phyloP scores from a whole-genome alignment of 257 asterid genomes.

The Nicotiana sylvestris region DNA sequence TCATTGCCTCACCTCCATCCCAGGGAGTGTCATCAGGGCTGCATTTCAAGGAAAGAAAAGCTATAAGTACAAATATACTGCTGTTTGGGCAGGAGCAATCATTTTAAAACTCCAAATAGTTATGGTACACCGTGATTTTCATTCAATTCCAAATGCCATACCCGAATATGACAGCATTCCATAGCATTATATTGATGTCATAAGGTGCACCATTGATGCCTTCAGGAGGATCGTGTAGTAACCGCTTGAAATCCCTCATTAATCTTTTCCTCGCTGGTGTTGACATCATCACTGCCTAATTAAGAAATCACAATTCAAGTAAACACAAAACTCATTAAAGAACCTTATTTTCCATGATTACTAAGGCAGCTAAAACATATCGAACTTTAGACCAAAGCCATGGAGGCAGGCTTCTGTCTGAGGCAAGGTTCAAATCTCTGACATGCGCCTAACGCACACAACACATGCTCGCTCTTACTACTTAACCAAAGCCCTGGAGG shows the following conservation, averaged over 20 bases:
- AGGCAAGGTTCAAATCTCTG: too few relatives aligned
- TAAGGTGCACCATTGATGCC: conserved; percentile 85
- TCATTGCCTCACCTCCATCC: conserved; percentile 76
- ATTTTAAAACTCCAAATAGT: not conserved
- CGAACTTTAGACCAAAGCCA: too few relatives aligned
- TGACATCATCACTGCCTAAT: conserved; percentile 46
- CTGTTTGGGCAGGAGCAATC: not conserved
- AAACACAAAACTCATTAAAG: not conserved
- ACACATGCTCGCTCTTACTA: too few relatives aligned
- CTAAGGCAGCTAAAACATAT: not conserved
- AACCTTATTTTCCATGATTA: not conserved
- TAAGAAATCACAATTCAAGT: not conserved
- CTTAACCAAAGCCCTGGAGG: too few relatives aligned
- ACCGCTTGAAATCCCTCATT: conserved; percentile 87
- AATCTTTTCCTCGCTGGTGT: conserved; percentile 79
- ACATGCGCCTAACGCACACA: too few relatives aligned
- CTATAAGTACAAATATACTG: not conserved
- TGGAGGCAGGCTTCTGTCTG: too few relatives aligned
- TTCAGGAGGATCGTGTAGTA: conserved; percentile 87
- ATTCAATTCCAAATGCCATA: conserved; percentile 11
- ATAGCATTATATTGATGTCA: conserved; percentile 81
- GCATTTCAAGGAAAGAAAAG: conserved; percentile 22
- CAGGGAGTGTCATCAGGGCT: conserved; percentile 89
- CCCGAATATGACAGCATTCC: conserved; percentile 94
- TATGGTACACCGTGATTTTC: not conserved